phyloP scores from a whole-genome alignment of 176 grass and related monocot species.

The Pharus latifolius region DNA sequence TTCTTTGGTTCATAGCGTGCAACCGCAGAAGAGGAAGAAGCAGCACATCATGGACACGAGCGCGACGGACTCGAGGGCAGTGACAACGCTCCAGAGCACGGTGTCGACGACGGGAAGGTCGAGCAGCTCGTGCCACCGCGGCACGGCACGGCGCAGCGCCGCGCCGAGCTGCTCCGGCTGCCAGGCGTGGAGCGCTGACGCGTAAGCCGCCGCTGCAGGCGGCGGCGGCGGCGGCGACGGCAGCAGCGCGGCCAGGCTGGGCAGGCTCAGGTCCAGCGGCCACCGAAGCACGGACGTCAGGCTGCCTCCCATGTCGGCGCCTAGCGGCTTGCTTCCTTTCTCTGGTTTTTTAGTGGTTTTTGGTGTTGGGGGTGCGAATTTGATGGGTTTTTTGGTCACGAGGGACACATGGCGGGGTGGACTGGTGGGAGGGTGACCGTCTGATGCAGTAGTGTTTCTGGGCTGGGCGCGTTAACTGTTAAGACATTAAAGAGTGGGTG shows the following conservation, averaged over 20 bases:
- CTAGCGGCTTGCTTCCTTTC: background rate
- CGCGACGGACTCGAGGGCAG: conserved; percentile 65
- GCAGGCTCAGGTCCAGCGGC: conserved; percentile 38
- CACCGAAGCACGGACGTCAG: conserved; percentile 61
- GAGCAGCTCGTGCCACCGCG: conserved; percentile 42
- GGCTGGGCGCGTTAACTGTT: too few relatives aligned
- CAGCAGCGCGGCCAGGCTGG: conserved; percentile 34
- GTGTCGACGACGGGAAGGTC: conserved; percentile 43
- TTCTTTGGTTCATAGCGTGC: conserved; percentile 29
- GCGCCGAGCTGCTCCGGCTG: conserved; percentile 17
- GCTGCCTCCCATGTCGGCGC: conserved; percentile 28
- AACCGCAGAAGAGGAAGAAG: conserved; percentile 89
- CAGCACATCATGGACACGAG: conserved; percentile 64
- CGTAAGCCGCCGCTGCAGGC: conserved; percentile 7
- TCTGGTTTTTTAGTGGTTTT: too few relatives aligned
- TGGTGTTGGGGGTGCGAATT: too few relatives aligned
- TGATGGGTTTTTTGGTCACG: too few relatives aligned
- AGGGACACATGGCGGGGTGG: too few relatives aligned
- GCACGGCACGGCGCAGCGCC: background rate
- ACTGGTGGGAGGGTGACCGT: too few relatives aligned
- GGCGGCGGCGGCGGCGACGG: conserved; percentile 10
- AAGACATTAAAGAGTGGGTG: too few relatives aligned
- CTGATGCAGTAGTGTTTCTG: too few relatives aligned
- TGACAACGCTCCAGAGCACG: conserved; percentile 58
- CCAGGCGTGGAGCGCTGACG: background rate